Percentiles rank a stretch among this genome's conserved stretches.
These are phyloP conservation scores for Drechslera avenae DNA, from an alignment of 2,329 filamentous ascomycete genomes.

Conservation along the genomic window DNA sequence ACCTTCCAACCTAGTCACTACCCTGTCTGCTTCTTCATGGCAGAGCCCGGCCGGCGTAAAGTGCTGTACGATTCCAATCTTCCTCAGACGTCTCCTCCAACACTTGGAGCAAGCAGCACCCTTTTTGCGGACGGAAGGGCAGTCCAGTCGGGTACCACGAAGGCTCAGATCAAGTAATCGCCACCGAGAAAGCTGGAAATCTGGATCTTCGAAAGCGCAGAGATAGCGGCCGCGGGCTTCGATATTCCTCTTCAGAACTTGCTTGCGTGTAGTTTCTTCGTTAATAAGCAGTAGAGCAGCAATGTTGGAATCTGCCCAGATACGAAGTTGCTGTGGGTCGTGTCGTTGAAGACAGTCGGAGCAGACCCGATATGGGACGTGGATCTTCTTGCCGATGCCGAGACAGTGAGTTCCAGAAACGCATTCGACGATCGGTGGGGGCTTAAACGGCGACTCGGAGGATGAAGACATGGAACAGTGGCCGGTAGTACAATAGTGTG, in stretches of 20 bases:
- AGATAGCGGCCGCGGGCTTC: conserved; percentile 30
- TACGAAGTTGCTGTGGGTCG: conserved; percentile 32
- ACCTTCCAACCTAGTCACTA: conserved; percentile 22
- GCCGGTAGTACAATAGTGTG: conserved; percentile 19
- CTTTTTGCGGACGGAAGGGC: conserved; percentile 26
- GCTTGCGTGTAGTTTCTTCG: conserved; percentile 26
- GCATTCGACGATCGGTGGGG: conserved; percentile 33
- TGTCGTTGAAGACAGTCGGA: conserved; percentile 31
- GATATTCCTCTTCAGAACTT: conserved; percentile 29
- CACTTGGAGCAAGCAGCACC: conserved; percentile 31
- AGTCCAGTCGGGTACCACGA: conserved; percentile 26
- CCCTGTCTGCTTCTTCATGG: conserved; percentile 35
- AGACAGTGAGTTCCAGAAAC: conserved; percentile 28
- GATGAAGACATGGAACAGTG: conserved; percentile 25
- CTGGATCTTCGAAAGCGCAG: conserved; percentile 33
- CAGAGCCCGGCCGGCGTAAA: conserved; percentile 37
- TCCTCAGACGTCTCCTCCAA: conserved; percentile 30
- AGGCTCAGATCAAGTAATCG: conserved; percentile 33
- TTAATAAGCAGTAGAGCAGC: conserved; percentile 22
- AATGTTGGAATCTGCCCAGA: conserved; percentile 22
- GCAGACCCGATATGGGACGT: conserved; percentile 26
- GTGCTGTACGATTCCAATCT: conserved; percentile 31
- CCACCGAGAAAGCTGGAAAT: conserved; percentile 34
- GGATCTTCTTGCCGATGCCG: conserved; percentile 35
- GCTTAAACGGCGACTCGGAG: conserved; percentile 23